Conservation (phyloP, 345 rosid species). For the Geranium brycei region DNA sequence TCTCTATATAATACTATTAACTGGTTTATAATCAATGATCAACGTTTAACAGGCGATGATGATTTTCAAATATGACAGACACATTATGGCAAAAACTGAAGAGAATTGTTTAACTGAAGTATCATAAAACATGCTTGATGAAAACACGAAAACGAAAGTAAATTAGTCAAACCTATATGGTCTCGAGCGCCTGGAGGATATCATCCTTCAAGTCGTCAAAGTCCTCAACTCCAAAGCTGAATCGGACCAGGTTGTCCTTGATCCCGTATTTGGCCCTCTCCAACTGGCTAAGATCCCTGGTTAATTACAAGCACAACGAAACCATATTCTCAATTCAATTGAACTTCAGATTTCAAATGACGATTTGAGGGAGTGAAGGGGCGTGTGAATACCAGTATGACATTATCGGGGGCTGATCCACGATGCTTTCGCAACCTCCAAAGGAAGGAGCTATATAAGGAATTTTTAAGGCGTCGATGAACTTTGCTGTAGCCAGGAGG, state of each 20-base stretch:
- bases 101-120: no score
- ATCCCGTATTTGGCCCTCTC: constrained; percentile 65
- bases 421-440: constrained; percentile 96
- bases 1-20: no score
- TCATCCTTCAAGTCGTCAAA: constrained; percentile 67
- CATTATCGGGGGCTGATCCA: constrained; percentile 98
- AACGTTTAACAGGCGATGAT: no score
- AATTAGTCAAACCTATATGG: no score
- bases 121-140: no score
- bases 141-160: no score
- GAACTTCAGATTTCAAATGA: no score
- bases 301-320: neutral
- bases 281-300: constrained; percentile 60
- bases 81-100: no score
- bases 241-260: constrained; percentile 64
- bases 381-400: constrained; percentile 59
- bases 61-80: no score
- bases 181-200: constrained; percentile 55
- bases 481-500: constrained; percentile 49
- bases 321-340: no score
- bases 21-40: no score
- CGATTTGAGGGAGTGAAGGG: neutral
- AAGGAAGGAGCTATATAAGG: constrained; percentile 98
- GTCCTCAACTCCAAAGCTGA: constrained; percentile 82
- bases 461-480: constrained; percentile 76